Percentiles rank a stretch among this genome's conserved stretches.
Conservation (phyloP, 768 basidiomycete species). For the Suillus plorans region DNA sequence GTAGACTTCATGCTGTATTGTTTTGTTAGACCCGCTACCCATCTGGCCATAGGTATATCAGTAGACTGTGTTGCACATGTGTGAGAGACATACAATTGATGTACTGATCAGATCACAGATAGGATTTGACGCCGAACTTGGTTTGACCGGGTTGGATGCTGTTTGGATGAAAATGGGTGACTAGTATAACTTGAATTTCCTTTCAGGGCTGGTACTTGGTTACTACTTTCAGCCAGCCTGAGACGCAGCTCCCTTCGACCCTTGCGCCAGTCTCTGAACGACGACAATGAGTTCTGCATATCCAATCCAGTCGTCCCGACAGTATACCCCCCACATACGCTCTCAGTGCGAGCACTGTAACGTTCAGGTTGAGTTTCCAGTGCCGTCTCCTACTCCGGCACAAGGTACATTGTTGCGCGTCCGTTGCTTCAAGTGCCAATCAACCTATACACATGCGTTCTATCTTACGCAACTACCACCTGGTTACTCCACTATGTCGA, state of each 20-base stretch:
- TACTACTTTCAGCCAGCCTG: background rate
- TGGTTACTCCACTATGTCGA: slow-evolving; percentile 16
- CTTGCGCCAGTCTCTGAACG: background rate
- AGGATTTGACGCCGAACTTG: background rate
- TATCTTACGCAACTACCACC: slow-evolving; percentile 60
- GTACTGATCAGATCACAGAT: background rate
- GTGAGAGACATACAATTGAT: background rate
- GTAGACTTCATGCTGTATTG: background rate
- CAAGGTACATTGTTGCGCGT: slow-evolving; percentile 60
- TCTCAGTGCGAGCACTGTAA: slow-evolving; percentile 62
- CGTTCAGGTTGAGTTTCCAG: slow-evolving; percentile 61
- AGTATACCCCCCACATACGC: slow-evolving; percentile 62
- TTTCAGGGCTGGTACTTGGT: background rate
- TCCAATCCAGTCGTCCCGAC: slow-evolving; percentile 61
- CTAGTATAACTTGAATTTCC: background rate
- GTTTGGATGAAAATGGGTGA: background rate
- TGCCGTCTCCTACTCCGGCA: slow-evolving; percentile 58
- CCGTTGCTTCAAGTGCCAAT: slow-evolving; percentile 68
- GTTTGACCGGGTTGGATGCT: background rate
- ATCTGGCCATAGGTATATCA: background rate
- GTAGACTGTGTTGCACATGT: background rate
- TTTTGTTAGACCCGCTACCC: background rate
- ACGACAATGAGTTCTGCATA: slow-evolving; percentile 47
- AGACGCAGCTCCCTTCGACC: background rate
- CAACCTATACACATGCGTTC: slow-evolving; percentile 61